These are phyloP conservation scores for Vanrija humicola DNA, from an alignment of 1,284 basidiomycete species.

Conservation along the genomic window DNA sequence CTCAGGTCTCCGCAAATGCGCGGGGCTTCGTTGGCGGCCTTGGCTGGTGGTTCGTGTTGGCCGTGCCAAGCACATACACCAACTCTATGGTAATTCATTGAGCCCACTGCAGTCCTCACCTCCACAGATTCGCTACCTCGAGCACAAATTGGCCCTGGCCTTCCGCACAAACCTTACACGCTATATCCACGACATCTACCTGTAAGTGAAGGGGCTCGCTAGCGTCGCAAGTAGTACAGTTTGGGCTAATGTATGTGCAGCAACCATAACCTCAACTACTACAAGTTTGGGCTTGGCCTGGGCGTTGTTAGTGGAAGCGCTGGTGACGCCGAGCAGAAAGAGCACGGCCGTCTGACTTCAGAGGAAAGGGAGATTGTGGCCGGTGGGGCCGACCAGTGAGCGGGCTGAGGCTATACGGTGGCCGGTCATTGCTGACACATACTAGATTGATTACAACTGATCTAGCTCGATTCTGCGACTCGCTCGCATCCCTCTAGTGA, in stretches of 20 bases:
- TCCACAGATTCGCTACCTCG: slow-evolving; percentile 75
- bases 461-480: slow-evolving; percentile 84
- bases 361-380: slow-evolving; percentile 29
- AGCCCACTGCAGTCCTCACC: not conserved
- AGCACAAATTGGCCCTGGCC: slow-evolving; percentile 80
- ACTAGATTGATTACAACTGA: slow-evolving; percentile 81
- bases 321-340: too few relatives aligned
- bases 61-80: slow-evolving; percentile 89
- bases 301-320: slow-evolving; percentile 29
- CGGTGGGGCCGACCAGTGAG: slow-evolving; percentile 69
- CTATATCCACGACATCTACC: slow-evolving; percentile 89
- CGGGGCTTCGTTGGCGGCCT: slow-evolving; percentile 79
- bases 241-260: slow-evolving; percentile 14
- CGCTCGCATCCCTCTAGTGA: slow-evolving; percentile 82
- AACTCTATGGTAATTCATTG: slow-evolving; percentile 75
- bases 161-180: slow-evolving; percentile 83
- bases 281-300: slow-evolving; percentile 51
- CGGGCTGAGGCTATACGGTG: not conserved
- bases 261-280: slow-evolving; percentile 54
- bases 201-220: slow-evolving; percentile 52
- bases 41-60: slow-evolving; percentile 82
- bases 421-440: slow-evolving; percentile 25
- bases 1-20: slow-evolving; percentile 71
- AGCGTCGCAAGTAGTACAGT: not conserved
- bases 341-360: too few relatives aligned